These are phyloP conservation scores for Colletotrichum aenigma DNA, from an alignment of 2,329 filamentous ascomycete genomes.

Conservation along the genomic window DNA sequence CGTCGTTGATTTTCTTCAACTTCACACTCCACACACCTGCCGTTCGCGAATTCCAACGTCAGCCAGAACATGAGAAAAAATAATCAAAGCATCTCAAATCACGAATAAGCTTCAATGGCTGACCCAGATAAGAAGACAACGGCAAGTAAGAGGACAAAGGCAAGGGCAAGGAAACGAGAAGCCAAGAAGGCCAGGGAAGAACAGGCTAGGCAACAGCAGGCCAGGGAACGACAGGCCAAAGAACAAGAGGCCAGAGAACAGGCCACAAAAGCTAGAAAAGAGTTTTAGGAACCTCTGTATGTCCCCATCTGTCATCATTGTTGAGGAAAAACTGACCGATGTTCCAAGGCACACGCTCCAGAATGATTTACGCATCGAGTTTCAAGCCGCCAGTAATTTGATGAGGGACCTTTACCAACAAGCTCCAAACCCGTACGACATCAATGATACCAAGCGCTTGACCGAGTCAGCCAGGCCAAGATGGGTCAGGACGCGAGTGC, in stretches of 20 bases:
- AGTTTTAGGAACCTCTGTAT: not conserved
- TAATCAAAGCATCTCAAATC: not conserved
- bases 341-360: not conserved
- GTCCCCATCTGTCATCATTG: not conserved
- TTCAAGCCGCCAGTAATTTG: not conserved
- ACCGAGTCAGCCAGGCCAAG: not conserved
- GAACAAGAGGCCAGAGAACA: not conserved
- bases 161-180: too few relatives aligned
- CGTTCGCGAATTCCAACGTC: not conserved
- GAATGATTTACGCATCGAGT: not conserved
- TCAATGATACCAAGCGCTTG: not conserved
- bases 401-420: not conserved
- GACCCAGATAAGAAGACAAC: not conserved
- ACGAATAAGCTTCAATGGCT: not conserved
- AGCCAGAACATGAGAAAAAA: not conserved
- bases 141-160: too few relatives aligned
- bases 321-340: not conserved
- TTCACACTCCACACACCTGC: not conserved
- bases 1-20: not conserved
- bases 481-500: not conserved
- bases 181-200: not conserved
- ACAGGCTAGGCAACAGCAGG: not conserved
- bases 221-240: rapidly evolving
- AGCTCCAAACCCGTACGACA: not conserved
- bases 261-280: not conserved